These are phyloP conservation scores for Coccomyxa sp. DNA, from an alignment of 139 green algal species.

Conservation along the genomic window DNA sequence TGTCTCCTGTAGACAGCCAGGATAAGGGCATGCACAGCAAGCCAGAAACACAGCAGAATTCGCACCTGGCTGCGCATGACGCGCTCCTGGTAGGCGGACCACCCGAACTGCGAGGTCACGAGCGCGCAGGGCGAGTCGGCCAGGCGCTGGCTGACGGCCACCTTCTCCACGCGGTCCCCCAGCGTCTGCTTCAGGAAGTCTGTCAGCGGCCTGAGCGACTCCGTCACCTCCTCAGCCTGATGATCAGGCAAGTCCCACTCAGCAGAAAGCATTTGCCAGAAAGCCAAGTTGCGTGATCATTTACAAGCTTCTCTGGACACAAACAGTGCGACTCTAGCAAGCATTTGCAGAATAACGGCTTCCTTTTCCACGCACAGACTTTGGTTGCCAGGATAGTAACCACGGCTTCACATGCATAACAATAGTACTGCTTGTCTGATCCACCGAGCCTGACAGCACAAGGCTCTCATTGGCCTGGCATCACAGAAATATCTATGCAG, in stretches of 20 bases:
- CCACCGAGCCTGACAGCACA: too few species aligned
- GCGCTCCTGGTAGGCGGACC: slow-evolving; percentile 97
- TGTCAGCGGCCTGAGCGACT: slow-evolving; percentile 67
- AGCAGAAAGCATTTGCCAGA: background rate
- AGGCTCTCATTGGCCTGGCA: too few species aligned
- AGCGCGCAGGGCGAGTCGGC: slow-evolving; percentile 88
- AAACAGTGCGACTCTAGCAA: too few species aligned
- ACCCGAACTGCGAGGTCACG: slow-evolving; percentile 96
- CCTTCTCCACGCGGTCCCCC: slow-evolving; percentile 74
- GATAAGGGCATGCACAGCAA: background rate
- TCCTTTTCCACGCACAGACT: too few species aligned
- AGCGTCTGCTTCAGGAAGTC: slow-evolving; percentile 80
- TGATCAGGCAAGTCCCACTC: slow-evolving; percentile 1
- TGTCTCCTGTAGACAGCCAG: background rate
- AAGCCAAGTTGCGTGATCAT: too few species aligned
- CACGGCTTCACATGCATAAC: too few species aligned
- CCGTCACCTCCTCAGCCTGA: slow-evolving; percentile 43
- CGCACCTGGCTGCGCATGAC: slow-evolving; percentile 76
- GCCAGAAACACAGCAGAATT: background rate
- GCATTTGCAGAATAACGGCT: too few species aligned
- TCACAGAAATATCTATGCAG: too few species aligned
- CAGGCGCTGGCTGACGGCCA: slow-evolving; percentile 72
- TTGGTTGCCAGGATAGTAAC: too few species aligned
- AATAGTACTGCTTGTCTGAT: too few species aligned
- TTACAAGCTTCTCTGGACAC: too few species aligned